Evolutionary conservation across 2,329 filamentous ascomycete genomes (phyloP).

Genomic region (Cadophora gregata): DNA sequence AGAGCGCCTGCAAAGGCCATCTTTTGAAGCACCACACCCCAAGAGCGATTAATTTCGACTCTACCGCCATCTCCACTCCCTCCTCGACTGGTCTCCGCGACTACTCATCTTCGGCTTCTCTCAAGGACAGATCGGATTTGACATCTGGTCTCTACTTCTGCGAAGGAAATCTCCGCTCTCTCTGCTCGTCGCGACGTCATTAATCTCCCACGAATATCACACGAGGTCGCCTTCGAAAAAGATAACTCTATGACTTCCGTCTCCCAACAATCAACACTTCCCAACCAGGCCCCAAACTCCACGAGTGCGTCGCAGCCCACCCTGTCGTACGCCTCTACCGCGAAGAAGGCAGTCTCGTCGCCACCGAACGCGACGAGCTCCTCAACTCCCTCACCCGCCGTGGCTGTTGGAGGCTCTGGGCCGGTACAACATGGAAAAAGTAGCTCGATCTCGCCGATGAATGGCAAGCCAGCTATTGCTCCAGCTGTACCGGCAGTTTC

Average conservation of each 20-base stretch:
- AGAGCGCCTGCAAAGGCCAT: conserved; percentile 35
- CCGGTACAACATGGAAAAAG: conserved; percentile 64
- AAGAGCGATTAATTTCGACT: conserved; percentile 45
- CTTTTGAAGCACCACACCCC: conserved; percentile 31
- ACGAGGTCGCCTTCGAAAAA: conserved; percentile 39
- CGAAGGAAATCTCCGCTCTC: conserved; percentile 32
- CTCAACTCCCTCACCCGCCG: conserved; percentile 56
- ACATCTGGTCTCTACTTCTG: conserved; percentile 39
- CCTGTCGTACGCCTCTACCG: conserved; percentile 71
- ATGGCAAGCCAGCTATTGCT: conserved; percentile 78
- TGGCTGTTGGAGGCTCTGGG: conserved; percentile 61
- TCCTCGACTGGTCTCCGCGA: conserved; percentile 22
- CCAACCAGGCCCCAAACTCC: conserved; percentile 59
- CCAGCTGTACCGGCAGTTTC: conserved; percentile 68
- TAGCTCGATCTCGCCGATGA: conserved; percentile 78
- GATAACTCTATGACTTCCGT: conserved; percentile 46
- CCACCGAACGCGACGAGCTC: conserved; percentile 66
- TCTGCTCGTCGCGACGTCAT: conserved; percentile 42
- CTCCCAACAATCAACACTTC: conserved; percentile 43
- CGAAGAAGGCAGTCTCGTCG: conserved; percentile 66
- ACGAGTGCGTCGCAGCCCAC: conserved; percentile 59
- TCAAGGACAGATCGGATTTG: conserved; percentile 36
- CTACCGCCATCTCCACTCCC: conserved; percentile 35
- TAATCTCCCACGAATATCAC: conserved; percentile 29
- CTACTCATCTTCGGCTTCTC: conserved; percentile 24